Base-by-base conservation (phyloP, 2,329 filamentous ascomycete genomes). In the Exophiala lecanii-corni region DNA sequence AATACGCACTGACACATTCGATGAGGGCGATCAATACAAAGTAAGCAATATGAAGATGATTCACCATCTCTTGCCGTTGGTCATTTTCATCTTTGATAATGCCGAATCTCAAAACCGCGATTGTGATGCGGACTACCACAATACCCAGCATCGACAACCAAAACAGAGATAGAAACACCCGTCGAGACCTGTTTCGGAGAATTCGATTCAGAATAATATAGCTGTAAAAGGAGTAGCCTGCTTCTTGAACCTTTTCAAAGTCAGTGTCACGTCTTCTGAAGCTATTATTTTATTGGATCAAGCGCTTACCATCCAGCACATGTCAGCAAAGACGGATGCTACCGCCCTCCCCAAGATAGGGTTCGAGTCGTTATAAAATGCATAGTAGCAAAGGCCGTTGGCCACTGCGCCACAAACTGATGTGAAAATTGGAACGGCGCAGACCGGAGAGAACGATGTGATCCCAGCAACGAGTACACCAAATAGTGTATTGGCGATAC, bases 61-160 rank as follows among this genome's bases (percentile, higher is more conserved):
- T 32, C 5, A 32, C n/a, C n/a, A 13, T 32, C 30, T 32, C n/a
- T 13, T 32, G 30, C n/a, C 30, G 5, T 5, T 6, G 5, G 30
- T 32, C 30, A 13, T 32, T 13, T 5, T 13, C 5, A 32, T 13
- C 30, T 13, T 5, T 32, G n/a, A 32, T 32, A 32, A 32, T 32
- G 5, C 30, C 5, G 5, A 32, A 5, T 13, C 30, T 32, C n/a
- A 32, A 32, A 5, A 32, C 30, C n/a, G 30, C 30, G n/a, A 32
- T 32, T 13, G 30, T 6, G 30, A 32, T 16, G n/a, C 30, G 30
- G n/a, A 32, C 5, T 5, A 5, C n/a, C 30, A 13, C 5, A 13
- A 32, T 32, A 32, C 30, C 30, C 5, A 32, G 30, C 30, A 32
- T 32, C 30, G 30, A 32, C 5, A 32, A 32, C 30, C 30, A 32